Evolutionary conservation across 441 rosid genomes (phyloP).

Genomic region (Kokia cookei): DNA sequence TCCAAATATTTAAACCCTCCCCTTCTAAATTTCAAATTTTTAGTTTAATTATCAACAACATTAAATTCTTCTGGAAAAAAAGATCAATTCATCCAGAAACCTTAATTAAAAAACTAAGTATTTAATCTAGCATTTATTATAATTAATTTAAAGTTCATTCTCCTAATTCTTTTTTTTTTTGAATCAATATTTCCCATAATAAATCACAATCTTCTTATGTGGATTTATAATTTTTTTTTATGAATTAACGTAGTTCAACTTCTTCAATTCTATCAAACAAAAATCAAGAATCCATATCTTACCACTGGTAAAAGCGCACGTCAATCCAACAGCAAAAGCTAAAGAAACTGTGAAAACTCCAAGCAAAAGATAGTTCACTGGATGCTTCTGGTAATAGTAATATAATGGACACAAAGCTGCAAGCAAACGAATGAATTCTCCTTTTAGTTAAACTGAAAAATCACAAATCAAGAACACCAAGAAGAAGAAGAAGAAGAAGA

Average conservation of each 20-base stretch:
- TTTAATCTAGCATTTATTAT: not conserved
- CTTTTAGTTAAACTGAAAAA: not conserved
- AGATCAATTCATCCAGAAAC: not conserved
- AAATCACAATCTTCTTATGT: too few relatives aligned
- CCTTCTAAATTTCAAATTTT: too few relatives aligned
- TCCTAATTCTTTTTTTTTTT: too few relatives aligned
- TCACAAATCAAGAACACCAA: not conserved
- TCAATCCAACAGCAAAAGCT: constrained; percentile 68
- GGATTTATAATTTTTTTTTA: not conserved
- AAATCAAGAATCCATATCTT: constrained; percentile 8
- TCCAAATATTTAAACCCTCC: too few relatives aligned
- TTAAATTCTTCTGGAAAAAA: too few relatives aligned
- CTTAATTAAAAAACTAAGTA: not conserved
- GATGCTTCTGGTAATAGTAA: constrained; percentile 84
- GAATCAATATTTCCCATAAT: not conserved
- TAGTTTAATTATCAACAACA: too few relatives aligned
- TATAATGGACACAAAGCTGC: constrained; percentile 75
- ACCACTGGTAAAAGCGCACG: constrained; percentile 87
- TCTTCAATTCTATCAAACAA: not conserved
- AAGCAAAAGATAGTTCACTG: constrained; percentile 77
- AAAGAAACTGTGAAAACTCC: constrained; percentile 66
- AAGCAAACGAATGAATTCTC: not conserved
- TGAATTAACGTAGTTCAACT: not conserved
- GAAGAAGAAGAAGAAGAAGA: not conserved
- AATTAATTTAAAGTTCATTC: too few relatives aligned